Percentiles rank a stretch among this genome's conserved stretches.
phyloP scores from a whole-genome alignment of 768 basidiomycete species.

The Serendipita sp. region DNA sequence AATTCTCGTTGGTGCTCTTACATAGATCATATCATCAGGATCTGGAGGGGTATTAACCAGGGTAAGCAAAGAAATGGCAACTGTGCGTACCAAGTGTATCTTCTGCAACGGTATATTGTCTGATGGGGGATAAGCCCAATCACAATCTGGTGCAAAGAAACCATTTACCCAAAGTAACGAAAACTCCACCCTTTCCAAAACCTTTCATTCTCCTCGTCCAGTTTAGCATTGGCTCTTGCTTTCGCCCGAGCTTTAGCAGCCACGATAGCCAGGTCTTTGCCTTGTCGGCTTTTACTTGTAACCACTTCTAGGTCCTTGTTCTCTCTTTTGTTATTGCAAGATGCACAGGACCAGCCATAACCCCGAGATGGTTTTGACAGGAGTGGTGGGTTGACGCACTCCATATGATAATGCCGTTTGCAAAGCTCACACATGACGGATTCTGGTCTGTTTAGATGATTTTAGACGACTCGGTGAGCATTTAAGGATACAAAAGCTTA shows the following conservation, averaged over 20 bases:
- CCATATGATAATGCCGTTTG: slow-evolving; percentile 89
- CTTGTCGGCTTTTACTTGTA: slow-evolving; percentile 23
- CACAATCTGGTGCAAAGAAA: background rate
- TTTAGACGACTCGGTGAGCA: slow-evolving; percentile 4
- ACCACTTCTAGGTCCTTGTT: slow-evolving; percentile 74
- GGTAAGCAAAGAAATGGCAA: slow-evolving; percentile 7
- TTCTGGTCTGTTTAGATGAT: slow-evolving; percentile 38
- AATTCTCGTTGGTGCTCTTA: slow-evolving; percentile 79
- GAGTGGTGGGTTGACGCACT: slow-evolving; percentile 83
- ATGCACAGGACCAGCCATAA: slow-evolving; percentile 95
- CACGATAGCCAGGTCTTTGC: slow-evolving; percentile 48
- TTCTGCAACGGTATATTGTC: slow-evolving; percentile 79
- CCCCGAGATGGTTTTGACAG: slow-evolving; percentile 84
- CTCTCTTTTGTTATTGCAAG: slow-evolving; percentile 64
- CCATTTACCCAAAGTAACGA: slow-evolving; percentile 83
- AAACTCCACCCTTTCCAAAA: slow-evolving; percentile 89
- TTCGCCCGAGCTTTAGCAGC: slow-evolving; percentile 28
- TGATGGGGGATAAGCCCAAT: slow-evolving; percentile 19
- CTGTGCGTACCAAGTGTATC: slow-evolving; percentile 61
- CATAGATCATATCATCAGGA: slow-evolving; percentile 93
- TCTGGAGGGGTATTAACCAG: slow-evolving; percentile 33
- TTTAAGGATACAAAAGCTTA: slow-evolving; percentile 20
- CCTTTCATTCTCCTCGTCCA: slow-evolving; percentile 62
- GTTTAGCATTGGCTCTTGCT: slow-evolving; percentile 57
- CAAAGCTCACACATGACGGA: slow-evolving; percentile 83